Conservation (phyloP, 305 asterid species). For the Solanum hybrid region DNA sequence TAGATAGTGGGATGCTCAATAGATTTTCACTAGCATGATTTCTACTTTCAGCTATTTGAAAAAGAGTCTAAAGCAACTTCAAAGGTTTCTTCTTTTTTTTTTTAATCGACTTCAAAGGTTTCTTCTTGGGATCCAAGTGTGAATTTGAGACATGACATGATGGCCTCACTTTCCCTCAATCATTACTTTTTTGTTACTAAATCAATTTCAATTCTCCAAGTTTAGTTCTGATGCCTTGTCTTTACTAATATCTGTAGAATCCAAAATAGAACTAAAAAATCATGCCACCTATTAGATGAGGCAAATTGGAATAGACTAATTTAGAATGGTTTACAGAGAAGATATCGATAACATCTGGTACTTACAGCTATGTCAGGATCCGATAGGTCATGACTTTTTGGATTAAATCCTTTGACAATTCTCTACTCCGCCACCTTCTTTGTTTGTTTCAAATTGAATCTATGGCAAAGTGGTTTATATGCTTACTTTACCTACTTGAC, state of each 20-base stretch:
- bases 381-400: background rate
- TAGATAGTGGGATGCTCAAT: background rate
- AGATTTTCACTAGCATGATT: background rate
- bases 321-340: background rate
- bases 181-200: background rate
- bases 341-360: background rate
- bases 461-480: background rate
- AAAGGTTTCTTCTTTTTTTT: background rate
- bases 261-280: background rate
- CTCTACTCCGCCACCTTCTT: background rate
- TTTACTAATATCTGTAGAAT: background rate
- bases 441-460: background rate
- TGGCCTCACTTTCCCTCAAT: background rate
- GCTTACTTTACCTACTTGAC: background rate
- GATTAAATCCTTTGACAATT: background rate
- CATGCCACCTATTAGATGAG: background rate
- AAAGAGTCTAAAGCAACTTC: background rate
- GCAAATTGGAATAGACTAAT: background rate
- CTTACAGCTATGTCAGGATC: background rate
- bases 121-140: background rate
- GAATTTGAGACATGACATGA: background rate
- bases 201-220: background rate
- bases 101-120: background rate
- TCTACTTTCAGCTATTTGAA: background rate
- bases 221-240: background rate